phyloP scores from a whole-genome alignment of 1,284 basidiomycete genomes.

The Irpex lacteus region DNA sequence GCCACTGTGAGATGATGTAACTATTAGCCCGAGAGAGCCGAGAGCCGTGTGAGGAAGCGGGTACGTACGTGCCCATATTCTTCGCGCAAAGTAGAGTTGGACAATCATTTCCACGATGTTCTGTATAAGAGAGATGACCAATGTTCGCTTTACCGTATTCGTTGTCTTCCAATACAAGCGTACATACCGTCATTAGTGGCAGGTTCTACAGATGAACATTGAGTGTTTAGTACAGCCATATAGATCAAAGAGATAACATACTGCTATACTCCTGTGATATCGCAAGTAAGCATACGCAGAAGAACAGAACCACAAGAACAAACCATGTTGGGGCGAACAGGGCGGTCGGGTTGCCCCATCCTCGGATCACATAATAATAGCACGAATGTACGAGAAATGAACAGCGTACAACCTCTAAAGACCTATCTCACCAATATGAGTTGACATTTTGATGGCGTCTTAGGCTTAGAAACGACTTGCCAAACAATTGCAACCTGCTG shows the following conservation, averaged over 20 bases:
- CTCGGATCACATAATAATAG: not conserved
- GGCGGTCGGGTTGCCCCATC: not conserved
- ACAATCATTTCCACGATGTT: not conserved
- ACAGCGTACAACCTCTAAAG: not conserved
- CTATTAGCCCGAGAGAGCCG: not conserved
- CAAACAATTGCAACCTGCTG: not conserved
- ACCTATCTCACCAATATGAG: not conserved
- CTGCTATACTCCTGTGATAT: not conserved
- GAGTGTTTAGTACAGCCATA: not conserved
- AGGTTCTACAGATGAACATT: not conserved
- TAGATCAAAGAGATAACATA: not conserved
- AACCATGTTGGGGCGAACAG: not conserved
- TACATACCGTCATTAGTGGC: not conserved
- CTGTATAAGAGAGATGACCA: not conserved
- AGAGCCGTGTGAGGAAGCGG: not conserved
- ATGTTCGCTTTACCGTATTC: not conserved
- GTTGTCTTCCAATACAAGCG: not conserved
- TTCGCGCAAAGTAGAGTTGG: not conserved
- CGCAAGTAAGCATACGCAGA: not conserved
- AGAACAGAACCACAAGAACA: not conserved
- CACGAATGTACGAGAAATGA: not conserved
- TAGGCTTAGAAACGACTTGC: not conserved
- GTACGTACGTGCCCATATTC: not conserved
- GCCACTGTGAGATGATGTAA: not conserved
- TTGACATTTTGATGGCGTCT: not conserved